A percentile compares a stretch with the other conserved stretches of the same genome.
Conservation (phyloP, 2,329 filamentous ascomycete species). For the Alternaria conjuncta region DNA sequence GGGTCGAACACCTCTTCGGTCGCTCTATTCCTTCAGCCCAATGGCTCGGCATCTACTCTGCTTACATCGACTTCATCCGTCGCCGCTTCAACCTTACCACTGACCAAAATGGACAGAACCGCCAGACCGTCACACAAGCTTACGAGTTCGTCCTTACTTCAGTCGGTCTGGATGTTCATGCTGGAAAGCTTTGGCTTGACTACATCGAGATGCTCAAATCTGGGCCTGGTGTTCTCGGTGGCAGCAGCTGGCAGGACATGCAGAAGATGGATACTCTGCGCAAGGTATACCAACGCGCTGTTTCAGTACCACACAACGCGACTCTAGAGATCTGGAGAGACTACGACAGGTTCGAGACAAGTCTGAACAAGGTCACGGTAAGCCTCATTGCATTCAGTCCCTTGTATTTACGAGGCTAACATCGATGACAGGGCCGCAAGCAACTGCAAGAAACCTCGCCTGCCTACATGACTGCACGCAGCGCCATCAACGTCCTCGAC, state of each 20-base stretch:
- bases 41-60: conserved; percentile 86
- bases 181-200: conserved; percentile 89
- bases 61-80: conserved; percentile 94
- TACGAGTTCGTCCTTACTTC: conserved; percentile 93
- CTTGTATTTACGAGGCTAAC: conserved; percentile 20
- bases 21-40: conserved; percentile 78
- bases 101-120: conserved; percentile 77
- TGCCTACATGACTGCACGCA: conserved; percentile 94
- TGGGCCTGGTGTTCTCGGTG: conserved; percentile 84
- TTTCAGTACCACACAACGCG: conserved; percentile 82
- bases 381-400: conserved; percentile 35
- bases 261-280: conserved; percentile 96
- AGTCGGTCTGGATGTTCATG: conserved; percentile 89
- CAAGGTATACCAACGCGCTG: conserved; percentile 90
- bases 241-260: conserved; percentile 91
- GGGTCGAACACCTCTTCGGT: conserved; percentile 83
- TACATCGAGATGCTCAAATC: conserved; percentile 93
- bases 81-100: conserved; percentile 85
- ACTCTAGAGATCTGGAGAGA: conserved; percentile 93
- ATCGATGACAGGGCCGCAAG: conserved; percentile 75
- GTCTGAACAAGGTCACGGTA: conserved; percentile 89
- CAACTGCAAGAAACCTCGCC: conserved; percentile 92
- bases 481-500: conserved; percentile 86
- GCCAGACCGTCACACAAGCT: conserved; percentile 79
- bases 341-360: conserved; percentile 95